Conservation (phyloP, 371 early-diverging fungal species). For the Syncephalis plumigaleata region DNA sequence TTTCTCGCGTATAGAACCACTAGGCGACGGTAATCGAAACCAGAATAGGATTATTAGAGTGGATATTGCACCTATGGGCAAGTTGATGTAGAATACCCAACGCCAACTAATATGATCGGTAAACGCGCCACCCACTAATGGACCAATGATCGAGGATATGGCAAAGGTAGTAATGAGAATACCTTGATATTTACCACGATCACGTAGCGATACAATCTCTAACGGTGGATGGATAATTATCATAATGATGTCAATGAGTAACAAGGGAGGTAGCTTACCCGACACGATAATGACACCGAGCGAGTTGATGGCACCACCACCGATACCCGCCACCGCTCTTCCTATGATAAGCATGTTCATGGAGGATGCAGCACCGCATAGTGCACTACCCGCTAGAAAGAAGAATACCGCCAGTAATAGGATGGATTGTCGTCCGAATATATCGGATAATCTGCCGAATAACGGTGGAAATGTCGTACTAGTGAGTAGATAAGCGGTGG, state of each 20-base stretch:
- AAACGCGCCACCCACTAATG: slow-evolving; percentile 26
- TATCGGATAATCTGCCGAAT: slow-evolving; percentile 33
- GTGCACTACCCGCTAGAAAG: slow-evolving; percentile 31
- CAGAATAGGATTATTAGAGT: slow-evolving; percentile 16
- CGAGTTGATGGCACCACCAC: slow-evolving; percentile 51
- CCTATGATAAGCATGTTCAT: slow-evolving; percentile 35
- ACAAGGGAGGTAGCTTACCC: slow-evolving; percentile 13
- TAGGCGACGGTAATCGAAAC: slow-evolving; percentile 25
- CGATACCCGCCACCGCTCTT: slow-evolving; percentile 36
- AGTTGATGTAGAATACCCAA: slow-evolving; percentile 25
- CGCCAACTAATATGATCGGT: slow-evolving; percentile 22
- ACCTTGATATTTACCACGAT: slow-evolving; percentile 39
- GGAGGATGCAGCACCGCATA: slow-evolving; percentile 31
- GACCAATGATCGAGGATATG: slow-evolving; percentile 20
- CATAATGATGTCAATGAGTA: background rate
- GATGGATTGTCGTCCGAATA: slow-evolving; percentile 43
- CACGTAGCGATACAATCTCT: slow-evolving; percentile 30
- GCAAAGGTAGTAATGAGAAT: slow-evolving; percentile 22
- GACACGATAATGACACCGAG: slow-evolving; percentile 38
- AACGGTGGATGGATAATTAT: slow-evolving; percentile 20
- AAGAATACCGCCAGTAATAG: slow-evolving; percentile 29
- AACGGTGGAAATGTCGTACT: slow-evolving; percentile 23
- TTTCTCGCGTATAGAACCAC: slow-evolving; percentile 21
- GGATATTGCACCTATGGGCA: slow-evolving; percentile 11
- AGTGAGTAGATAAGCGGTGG: slow-evolving; percentile 14